Conservation (phyloP, 1,284 basidiomycete species). For the Cryptococcus jaspeensis region DNA sequence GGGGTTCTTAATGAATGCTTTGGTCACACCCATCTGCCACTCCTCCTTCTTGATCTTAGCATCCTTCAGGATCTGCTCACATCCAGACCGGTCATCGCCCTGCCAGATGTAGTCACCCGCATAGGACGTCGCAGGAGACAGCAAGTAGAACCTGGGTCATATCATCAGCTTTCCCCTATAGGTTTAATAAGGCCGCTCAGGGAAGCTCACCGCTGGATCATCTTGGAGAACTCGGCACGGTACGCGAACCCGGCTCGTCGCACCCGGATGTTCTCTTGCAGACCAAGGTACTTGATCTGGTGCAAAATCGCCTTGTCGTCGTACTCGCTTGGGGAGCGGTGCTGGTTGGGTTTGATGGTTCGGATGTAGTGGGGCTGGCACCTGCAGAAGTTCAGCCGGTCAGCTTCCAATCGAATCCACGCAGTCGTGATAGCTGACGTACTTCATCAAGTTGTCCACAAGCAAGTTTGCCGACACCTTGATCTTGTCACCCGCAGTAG, state of each 20-base stretch:
- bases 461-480: conserved; percentile 93
- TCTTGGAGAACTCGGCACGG: conserved; percentile 83
- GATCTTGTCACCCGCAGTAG: conserved; percentile 97
- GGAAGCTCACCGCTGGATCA: conserved; percentile 72
- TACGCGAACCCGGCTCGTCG: conserved; percentile 97
- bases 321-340: conserved; percentile 88
- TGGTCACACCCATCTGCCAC: conserved; percentile 99
- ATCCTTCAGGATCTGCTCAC: conserved; percentile 88
- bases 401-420: not conserved
- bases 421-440: not conserved
- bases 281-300: conserved; percentile 98
- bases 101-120: conserved; percentile 98
- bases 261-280: conserved; percentile 98
- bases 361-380: conserved; percentile 98
- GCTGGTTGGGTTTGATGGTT: conserved; percentile 99
- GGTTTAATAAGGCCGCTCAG: not conserved
- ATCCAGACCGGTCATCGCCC: conserved; percentile 86
- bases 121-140: conserved; percentile 93
- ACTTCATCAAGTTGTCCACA: conserved; percentile 63
- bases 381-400: conserved; percentile 64
- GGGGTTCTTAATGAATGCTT: conserved; percentile 99
- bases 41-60: conserved; percentile 95
- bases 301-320: conserved; percentile 92
- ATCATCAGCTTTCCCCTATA: conserved; percentile 4
- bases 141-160: conserved; percentile 72